Conservation (phyloP, 2,329 filamentous ascomycete genomes). For the Bipolaris oryzae region DNA sequence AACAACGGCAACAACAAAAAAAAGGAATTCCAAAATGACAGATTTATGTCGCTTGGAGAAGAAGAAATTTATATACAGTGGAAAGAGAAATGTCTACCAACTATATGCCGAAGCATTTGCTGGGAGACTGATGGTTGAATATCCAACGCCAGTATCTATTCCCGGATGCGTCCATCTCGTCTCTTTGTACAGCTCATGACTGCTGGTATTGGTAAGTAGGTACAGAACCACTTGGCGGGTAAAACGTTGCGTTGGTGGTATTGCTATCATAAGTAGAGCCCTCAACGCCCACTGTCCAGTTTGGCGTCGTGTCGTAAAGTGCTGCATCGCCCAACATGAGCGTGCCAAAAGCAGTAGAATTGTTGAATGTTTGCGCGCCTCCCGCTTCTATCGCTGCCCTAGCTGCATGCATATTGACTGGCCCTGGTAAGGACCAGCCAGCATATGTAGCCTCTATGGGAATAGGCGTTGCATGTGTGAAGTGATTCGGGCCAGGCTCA, state of each 20-base stretch:
- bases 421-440: background rate
- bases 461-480: background rate
- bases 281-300: constrained; percentile 1
- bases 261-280: constrained; percentile 1
- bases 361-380: constrained; percentile 5
- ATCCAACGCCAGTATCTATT: background rate
- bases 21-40: background rate
- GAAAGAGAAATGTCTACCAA: background rate
- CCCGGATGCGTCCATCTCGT: background rate
- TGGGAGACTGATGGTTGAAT: background rate
- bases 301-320: background rate
- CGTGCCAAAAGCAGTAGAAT: background rate
- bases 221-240: background rate
- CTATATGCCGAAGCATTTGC: background rate
- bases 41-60: background rate
- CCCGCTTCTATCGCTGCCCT: constrained; percentile 6
- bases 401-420: constrained; percentile 1
- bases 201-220: constrained; percentile 2
- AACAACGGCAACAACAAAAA: too few relatives aligned
- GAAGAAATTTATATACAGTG: background rate
- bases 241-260: background rate
- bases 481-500: background rate
- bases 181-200: background rate
- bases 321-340: constrained; percentile 7
- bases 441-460: background rate